A percentile compares a stretch with the other conserved stretches of the same genome.
Conservation (phyloP, 2,329 filamentous ascomycete genomes). For the Neoarthrinium moseri region DNA sequence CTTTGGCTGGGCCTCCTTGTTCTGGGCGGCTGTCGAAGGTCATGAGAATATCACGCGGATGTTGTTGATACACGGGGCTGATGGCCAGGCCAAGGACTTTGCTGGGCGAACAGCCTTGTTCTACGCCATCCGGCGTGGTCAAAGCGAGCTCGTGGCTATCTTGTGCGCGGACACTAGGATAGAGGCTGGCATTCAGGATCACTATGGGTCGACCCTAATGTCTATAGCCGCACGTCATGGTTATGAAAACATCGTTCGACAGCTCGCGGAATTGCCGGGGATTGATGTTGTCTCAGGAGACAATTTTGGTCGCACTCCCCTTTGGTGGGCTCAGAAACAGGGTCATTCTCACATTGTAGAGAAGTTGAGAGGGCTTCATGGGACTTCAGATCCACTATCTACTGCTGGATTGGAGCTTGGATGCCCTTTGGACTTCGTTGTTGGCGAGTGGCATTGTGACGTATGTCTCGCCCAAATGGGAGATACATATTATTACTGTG, state of each 20-base stretch:
- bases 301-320: background rate
- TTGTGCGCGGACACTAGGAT: background rate
- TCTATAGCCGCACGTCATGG: background rate
- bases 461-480: background rate
- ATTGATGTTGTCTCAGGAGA: background rate
- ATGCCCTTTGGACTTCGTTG: background rate
- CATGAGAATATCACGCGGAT: background rate
- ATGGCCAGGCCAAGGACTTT: background rate
- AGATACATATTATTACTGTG: background rate
- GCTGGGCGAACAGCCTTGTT: background rate
- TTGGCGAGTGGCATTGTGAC: background rate
- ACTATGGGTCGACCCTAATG: background rate
- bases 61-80: background rate
- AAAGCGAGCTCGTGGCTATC: too few relatives aligned
- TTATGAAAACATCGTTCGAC: background rate
- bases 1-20: background rate
- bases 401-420: too few relatives aligned
- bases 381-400: background rate
- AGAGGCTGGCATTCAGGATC: background rate
- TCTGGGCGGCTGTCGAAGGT: background rate
- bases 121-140: background rate
- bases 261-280: background rate
- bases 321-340: constrained; percentile 1
- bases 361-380: background rate
- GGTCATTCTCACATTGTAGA: background rate